Base-by-base conservation (phyloP, 371 early-diverging fungal genomes). In the Astathelohania contejeani region DNA sequence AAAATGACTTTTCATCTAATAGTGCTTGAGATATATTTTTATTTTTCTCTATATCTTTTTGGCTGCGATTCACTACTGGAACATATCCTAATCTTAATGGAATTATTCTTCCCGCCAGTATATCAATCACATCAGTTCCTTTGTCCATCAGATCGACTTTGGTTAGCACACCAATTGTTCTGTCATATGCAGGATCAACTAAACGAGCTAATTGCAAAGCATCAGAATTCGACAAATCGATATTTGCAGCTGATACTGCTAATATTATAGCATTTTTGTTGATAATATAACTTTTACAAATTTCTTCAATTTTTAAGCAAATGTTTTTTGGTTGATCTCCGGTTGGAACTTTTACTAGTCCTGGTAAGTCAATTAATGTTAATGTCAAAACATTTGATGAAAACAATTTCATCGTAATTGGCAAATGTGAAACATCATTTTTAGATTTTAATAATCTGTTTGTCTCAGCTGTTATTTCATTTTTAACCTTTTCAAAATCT, bases 111-210 rank as follows among this genome's bases (percentile, higher is more conserved):
- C 91, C 91, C 18, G 92, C 90, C 60, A 97, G 79, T 63, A 95
- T 88, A 69, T 94, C 91, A 38, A 94, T 84, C 14, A 93, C 90
- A 73, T 95, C 91, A 2, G 95, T 94, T n/a, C 96, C 95, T 60
- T 25, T 89, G 83, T 90, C 90, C 89, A 90, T 88, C 51, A 90
- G 70, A 72, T 90, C 90, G 40, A 89, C 71, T 72, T 90, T 90
- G 40, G 89, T 89, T 46, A 90, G 71, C 1, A 90, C 87, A 47
- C 88, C 88, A 27, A 88, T 80, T 0, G 89, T 88, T 56, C 89
- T 76, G 25, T 57, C 53, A 60, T 81, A 83, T 61, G 82, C 82
- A 9, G 86, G 83, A 77, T 88, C 90, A 10, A 86, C 86, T 62
- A 85, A 83, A 49, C 85, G 80, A 3, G 89, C 88, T 25, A 88